Conservation (phyloP, 1,284 basidiomycete genomes). For the Boletus sp. region DNA sequence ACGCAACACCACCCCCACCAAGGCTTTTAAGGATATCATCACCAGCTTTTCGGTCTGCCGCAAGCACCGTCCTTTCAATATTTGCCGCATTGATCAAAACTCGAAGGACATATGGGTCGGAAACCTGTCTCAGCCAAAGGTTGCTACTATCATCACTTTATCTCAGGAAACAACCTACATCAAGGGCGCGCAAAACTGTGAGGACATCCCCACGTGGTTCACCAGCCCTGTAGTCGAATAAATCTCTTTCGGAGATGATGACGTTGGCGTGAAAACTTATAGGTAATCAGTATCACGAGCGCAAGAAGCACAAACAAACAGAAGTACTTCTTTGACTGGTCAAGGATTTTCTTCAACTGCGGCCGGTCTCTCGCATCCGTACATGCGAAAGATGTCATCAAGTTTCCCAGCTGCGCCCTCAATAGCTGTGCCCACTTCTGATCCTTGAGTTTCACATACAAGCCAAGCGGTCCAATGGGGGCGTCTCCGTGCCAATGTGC, state of each 20-base stretch:
- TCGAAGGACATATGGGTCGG: conserved; percentile 72
- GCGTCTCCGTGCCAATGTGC: conserved; percentile 61
- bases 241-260: conserved; percentile 64
- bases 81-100: conserved; percentile 72
- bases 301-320: neutral
- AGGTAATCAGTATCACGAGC: conserved; percentile 24
- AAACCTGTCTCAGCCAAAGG: conserved; percentile 48
- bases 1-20: conserved; percentile 49
- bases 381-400: conserved; percentile 75
- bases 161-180: conserved; percentile 44
- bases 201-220: conserved; percentile 57
- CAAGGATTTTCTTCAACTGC: conserved; percentile 61
- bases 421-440: conserved; percentile 65
- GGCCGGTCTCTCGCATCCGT: conserved; percentile 67
- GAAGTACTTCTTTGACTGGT: conserved; percentile 54
- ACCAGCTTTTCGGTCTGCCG: conserved; percentile 55
- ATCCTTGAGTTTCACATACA: conserved; percentile 75
- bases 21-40: conserved; percentile 49
- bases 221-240: conserved; percentile 72
- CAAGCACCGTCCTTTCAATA: conserved; percentile 76
- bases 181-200: conserved; percentile 83
- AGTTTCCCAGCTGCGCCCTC: conserved; percentile 57
- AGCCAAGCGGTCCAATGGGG: conserved; percentile 87
- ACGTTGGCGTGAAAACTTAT: conserved; percentile 43
- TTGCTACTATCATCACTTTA: conserved; percentile 7